phyloP scores from a whole-genome alignment of 139 green algal species.

The Chlamydomonas eustigma region DNA sequence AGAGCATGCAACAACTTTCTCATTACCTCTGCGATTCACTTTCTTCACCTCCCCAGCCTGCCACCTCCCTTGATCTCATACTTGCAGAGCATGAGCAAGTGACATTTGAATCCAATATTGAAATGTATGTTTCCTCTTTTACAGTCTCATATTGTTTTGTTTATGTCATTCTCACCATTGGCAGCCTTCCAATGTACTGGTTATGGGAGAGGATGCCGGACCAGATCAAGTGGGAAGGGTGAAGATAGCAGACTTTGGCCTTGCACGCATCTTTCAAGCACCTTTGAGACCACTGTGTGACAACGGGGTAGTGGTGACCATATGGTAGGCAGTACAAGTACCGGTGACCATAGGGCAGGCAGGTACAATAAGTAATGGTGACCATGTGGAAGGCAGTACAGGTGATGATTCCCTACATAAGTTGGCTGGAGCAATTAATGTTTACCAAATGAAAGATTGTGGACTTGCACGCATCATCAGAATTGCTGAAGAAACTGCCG shows the following conservation, averaged over 20 bases:
- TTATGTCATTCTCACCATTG: slow-evolving; percentile 1
- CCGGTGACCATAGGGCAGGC: not conserved
- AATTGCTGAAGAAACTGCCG: too few relatives aligned
- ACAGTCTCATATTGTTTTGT: too few relatives aligned
- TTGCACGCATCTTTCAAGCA: slow-evolving; percentile 55
- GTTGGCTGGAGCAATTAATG: too few relatives aligned
- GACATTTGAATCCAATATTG: too few relatives aligned
- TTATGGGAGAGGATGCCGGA: slow-evolving; percentile 51
- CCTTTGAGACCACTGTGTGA: slow-evolving; percentile 57
- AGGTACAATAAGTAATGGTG: not conserved
- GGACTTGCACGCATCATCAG: too few relatives aligned
- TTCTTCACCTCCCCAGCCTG: not conserved
- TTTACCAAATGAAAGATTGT: too few relatives aligned
- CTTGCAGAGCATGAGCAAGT: too few relatives aligned
- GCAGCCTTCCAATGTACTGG: slow-evolving; percentile 71
- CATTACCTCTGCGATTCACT: not conserved
- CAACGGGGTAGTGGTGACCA: slow-evolving; percentile 78
- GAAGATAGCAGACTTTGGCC: slow-evolving; percentile 67
- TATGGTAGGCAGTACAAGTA: slow-evolving; percentile 56
- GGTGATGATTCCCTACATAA: not conserved
- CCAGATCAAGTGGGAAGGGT: slow-evolving; percentile 34
- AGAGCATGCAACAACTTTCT: not conserved
- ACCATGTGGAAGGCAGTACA: not conserved
- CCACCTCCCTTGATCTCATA: not conserved
- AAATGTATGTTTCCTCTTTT: too few relatives aligned